These are phyloP conservation scores for Boletales sp. DNA, from an alignment of 768 basidiomycete genomes.

Conservation along the genomic window DNA sequence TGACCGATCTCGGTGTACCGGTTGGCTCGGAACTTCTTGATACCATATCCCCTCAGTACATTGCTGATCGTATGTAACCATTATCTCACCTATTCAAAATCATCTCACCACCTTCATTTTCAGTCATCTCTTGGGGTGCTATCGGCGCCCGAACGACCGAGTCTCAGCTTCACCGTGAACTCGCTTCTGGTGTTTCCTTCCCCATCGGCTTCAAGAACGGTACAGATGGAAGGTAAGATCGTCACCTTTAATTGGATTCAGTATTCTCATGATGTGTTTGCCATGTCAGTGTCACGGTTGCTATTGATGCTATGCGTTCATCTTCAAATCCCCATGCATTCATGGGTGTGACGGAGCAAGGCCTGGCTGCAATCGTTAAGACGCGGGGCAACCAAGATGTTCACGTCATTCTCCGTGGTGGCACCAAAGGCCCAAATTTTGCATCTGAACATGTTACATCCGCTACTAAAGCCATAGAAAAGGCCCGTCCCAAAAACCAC, in stretches of 20 bases:
- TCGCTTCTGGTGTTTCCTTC: slow-evolving; percentile 95
- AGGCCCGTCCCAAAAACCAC: slow-evolving; percentile 49
- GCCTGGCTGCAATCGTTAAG: slow-evolving; percentile 93
- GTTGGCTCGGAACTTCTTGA: slow-evolving; percentile 95
- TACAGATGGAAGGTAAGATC: slow-evolving; percentile 78
- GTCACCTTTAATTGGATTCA: neutral
- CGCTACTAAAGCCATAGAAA: slow-evolving; percentile 60
- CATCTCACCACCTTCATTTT: neutral
- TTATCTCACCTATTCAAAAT: neutral
- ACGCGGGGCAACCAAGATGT: slow-evolving; percentile 83
- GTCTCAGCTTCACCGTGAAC: slow-evolving; percentile 94
- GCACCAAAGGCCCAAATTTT: slow-evolving; percentile 89
- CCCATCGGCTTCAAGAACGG: slow-evolving; percentile 99
- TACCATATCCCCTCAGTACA: slow-evolving; percentile 78
- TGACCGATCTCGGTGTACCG: slow-evolving; percentile 86
- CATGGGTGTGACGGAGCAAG: slow-evolving; percentile 88
- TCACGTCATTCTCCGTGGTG: slow-evolving; percentile 95
- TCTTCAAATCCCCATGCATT: slow-evolving; percentile 92
- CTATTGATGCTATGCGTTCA: slow-evolving; percentile 95
- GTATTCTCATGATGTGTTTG: slow-evolving; percentile 1
- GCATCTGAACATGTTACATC: slow-evolving; percentile 64
- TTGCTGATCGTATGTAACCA: slow-evolving; percentile 60
- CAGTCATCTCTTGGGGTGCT: slow-evolving; percentile 87
- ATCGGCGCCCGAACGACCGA: slow-evolving; percentile 98
- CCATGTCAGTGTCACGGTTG: slow-evolving; percentile 63